Evolutionary conservation across 2,329 filamentous ascomycete species (phyloP).

Genomic region (Exophiala aquamarina): DNA sequence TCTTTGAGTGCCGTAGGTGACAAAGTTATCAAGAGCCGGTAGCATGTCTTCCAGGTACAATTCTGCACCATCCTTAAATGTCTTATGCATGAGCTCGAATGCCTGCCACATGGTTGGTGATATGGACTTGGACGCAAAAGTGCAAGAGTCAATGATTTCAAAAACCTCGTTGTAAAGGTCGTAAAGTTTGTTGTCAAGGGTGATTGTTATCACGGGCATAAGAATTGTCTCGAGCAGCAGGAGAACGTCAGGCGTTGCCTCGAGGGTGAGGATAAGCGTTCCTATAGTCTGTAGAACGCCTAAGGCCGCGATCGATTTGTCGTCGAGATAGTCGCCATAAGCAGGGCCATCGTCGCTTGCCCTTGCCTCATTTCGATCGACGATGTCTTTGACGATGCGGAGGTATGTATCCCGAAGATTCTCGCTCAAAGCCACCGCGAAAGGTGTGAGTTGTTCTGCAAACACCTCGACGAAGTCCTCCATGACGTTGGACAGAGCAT

Average conservation of each 20-base stretch:
- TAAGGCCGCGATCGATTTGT: conserved; percentile 96
- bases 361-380: conserved; percentile 78
- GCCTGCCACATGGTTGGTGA: conserved; percentile 98
- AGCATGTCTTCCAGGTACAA: conserved; percentile 99
- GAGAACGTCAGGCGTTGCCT: conserved; percentile 94
- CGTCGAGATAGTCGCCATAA: conserved; percentile 92
- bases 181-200: conserved; percentile 95
- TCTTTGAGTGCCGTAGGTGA: conserved; percentile 82
- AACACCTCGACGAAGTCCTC: conserved; percentile 99
- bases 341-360: conserved; percentile 59
- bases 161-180: conserved; percentile 98
- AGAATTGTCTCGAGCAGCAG: conserved; percentile 91
- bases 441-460: conserved; percentile 92
- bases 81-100: conserved; percentile 93
- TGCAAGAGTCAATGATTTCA: conserved; percentile 99
- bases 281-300: conserved; percentile 97
- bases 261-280: conserved; percentile 91
- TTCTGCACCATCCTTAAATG: conserved; percentile 95
- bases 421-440: conserved; percentile 92
- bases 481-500: conserved; percentile 97
- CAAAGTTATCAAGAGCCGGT: conserved; percentile 94
- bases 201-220: conserved; percentile 96
- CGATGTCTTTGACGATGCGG: conserved; percentile 83
- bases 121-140: conserved; percentile 93
- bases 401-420: conserved; percentile 95